Conservation (phyloP, 331 rosid genomes). For the Acacia pycnantha region DNA sequence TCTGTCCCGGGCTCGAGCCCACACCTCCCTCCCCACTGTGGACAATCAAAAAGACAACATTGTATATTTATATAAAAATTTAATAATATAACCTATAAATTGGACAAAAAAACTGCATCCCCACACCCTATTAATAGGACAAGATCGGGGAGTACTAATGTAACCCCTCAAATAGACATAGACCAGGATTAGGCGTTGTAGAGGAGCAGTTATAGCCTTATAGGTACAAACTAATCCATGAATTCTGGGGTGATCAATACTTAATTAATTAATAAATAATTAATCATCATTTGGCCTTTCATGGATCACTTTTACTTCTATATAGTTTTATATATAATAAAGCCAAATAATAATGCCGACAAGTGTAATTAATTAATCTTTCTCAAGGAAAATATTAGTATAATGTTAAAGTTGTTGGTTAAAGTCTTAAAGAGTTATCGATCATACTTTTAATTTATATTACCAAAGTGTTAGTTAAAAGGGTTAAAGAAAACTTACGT, state of each 20-base stretch:
- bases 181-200: background rate
- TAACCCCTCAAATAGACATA: background rate
- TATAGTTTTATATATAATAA: slow-evolving; percentile 30
- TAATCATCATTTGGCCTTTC: slow-evolving; percentile 53
- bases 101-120: no score
- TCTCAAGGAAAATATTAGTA: background rate
- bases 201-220: background rate
- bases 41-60: no score
- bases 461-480: background rate
- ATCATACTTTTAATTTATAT: background rate
- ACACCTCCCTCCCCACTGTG: no score
- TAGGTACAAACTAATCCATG: slow-evolving; percentile 58
- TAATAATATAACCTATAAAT: no score
- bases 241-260: slow-evolving; percentile 61
- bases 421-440: slow-evolving; percentile 22
- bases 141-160: background rate
- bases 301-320: slow-evolving; percentile 36
- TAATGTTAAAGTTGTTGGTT: slow-evolving; percentile 21
- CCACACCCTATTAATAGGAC: no score
- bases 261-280: slow-evolving; percentile 37
- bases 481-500: slow-evolving; percentile 21
- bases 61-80: no score
- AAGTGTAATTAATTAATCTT: slow-evolving; percentile 31
- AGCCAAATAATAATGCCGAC: slow-evolving; percentile 35
- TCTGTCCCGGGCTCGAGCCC: no score